A percentile compares a stretch with the other conserved stretches of the same genome.
phyloP scores from a whole-genome alignment of 106 monocot genomes.

The Platanthera guangdongensis region DNA sequence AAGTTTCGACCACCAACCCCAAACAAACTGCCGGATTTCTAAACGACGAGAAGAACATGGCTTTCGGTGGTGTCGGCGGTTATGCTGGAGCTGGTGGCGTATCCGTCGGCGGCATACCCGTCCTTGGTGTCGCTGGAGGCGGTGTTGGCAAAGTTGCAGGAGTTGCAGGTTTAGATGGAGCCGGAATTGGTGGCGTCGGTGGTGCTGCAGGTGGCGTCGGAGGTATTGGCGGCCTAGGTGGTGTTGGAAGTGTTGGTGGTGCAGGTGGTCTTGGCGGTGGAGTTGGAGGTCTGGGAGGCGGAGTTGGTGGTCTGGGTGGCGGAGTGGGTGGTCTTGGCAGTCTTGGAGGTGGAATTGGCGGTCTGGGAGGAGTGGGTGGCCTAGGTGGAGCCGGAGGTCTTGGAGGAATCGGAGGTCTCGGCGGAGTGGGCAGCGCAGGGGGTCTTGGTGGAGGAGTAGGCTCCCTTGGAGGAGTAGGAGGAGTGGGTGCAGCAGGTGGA shows the following conservation, averaged over 20 bases:
- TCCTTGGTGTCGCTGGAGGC: background rate
- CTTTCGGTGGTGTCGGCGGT: slow-evolving; percentile 13
- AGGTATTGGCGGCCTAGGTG: background rate
- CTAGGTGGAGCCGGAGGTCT: background rate
- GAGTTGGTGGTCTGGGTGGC: background rate
- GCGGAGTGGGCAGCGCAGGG: background rate
- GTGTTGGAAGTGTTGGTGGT: background rate
- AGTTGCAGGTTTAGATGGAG: background rate
- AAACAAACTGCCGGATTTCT: too few species aligned
- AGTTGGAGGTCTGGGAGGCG: background rate
- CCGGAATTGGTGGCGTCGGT: slow-evolving; percentile 2
- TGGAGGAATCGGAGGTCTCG: background rate
- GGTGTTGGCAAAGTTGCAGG: background rate
- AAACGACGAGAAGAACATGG: slow-evolving; percentile 9
- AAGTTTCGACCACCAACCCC: too few species aligned
- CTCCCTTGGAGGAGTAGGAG: background rate
- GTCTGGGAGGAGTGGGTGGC: background rate
- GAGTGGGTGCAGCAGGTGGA: background rate
- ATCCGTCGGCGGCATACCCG: background rate
- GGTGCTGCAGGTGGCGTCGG: background rate
- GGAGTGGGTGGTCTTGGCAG: background rate
- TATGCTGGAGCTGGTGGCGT: slow-evolving; percentile 10
- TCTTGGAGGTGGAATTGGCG: background rate
- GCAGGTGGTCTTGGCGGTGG: background rate
- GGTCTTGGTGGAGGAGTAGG: background rate